Conservation (phyloP, 2,329 filamentous ascomycete species). For the Aspergillus unguis region DNA sequence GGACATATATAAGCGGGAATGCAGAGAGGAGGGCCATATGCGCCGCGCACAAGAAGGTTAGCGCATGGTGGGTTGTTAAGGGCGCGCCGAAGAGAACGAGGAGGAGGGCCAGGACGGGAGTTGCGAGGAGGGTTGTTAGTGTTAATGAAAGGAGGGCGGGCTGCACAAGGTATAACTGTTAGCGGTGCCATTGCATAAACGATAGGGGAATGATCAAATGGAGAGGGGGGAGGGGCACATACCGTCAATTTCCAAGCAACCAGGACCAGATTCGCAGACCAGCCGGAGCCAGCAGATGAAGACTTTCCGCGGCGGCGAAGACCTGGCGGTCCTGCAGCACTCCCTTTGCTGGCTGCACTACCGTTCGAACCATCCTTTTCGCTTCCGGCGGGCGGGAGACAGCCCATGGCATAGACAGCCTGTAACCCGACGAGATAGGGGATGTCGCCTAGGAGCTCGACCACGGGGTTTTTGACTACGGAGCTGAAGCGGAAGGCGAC, state of each 20-base stretch:
- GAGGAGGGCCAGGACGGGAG: slow-evolving; percentile 57
- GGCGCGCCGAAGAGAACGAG: slow-evolving; percentile 91
- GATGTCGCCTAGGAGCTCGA: slow-evolving; percentile 60
- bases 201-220: not conserved
- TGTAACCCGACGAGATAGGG: slow-evolving; percentile 65
- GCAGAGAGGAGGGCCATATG: slow-evolving; percentile 77
- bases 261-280: not conserved
- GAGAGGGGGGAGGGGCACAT: slow-evolving; percentile 1
- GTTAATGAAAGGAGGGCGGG: slow-evolving; percentile 68
- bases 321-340: no score
- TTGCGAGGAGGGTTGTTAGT: slow-evolving; percentile 49
- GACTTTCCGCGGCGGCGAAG: not conserved
- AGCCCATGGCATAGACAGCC: slow-evolving; percentile 55
- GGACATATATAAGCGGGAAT: slow-evolving; percentile 79
- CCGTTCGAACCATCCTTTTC: slow-evolving; percentile 11
- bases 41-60: slow-evolving; percentile 75
- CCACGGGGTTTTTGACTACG: slow-evolving; percentile 67
- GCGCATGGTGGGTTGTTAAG: slow-evolving; percentile 71
- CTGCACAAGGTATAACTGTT: slow-evolving; percentile 38
- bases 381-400: slow-evolving; percentile 54
- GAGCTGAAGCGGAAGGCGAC: slow-evolving; percentile 62
- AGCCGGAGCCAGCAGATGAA: not conserved
- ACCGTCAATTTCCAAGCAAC: slow-evolving; percentile 26
- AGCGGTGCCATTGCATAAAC: not conserved
- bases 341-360: not conserved